These are phyloP conservation scores for Phialophora expanda DNA, from an alignment of 2,329 filamentous ascomycete species.

Conservation along the genomic window DNA sequence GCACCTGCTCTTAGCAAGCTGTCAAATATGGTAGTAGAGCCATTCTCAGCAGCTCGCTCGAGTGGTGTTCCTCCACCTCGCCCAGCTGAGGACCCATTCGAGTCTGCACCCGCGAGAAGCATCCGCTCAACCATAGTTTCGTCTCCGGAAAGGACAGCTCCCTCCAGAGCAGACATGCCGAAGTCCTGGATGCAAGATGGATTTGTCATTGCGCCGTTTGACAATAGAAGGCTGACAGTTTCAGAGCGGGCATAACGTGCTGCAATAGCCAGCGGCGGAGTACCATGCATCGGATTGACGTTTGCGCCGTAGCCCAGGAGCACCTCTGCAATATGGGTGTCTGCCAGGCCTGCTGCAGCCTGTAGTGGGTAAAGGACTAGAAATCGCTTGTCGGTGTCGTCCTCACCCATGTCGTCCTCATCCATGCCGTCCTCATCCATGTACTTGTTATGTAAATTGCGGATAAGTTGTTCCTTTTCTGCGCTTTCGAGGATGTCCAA, in stretches of 20 bases:
- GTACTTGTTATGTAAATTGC: too few species aligned
- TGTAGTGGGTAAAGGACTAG: slow-evolving; percentile 5
- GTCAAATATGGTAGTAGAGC: slow-evolving; percentile 10
- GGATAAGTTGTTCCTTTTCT: neutral
- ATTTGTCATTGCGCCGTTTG: slow-evolving; percentile 1
- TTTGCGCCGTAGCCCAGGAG: slow-evolving; percentile 2
- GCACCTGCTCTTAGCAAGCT: slow-evolving; percentile 2
- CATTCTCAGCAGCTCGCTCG: slow-evolving; percentile 6
- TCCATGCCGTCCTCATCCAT: neutral
- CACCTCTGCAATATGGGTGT: neutral
- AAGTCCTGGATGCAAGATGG: neutral
- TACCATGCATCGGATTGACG: neutral
- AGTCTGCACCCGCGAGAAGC: slow-evolving; percentile 9
- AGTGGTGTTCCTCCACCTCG: slow-evolving; percentile 6
- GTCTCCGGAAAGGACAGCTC: slow-evolving; percentile 7
- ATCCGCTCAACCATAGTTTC: neutral
- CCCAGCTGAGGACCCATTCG: neutral
- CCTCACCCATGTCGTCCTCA: neutral
- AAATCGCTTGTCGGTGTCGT: neutral
- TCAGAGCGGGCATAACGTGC: neutral
- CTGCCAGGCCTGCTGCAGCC: slow-evolving; percentile 1
- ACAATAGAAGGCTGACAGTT: slow-evolving; percentile 6
- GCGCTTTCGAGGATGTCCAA: neutral
- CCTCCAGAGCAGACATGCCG: slow-evolving; percentile 5
- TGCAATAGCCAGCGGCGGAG: slow-evolving; percentile 12